These are phyloP conservation scores for Lodderomyces pseudojiufengensis DNA, from an alignment of 1,139 yeast species.

Conservation along the genomic window DNA sequence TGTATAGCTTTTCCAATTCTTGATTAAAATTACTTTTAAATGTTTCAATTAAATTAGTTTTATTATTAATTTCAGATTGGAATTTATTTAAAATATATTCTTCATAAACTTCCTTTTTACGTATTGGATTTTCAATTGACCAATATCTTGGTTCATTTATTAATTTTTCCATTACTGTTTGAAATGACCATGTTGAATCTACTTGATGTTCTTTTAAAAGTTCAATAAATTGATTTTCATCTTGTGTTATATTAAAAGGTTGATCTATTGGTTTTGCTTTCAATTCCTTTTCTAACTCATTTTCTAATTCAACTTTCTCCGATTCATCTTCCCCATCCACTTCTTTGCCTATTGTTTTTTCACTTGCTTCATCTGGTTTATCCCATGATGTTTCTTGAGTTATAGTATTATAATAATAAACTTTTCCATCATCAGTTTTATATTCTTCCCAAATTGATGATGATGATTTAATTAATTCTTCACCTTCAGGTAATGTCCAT, in stretches of 20 bases:
- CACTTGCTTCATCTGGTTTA: conserved; percentile 45
- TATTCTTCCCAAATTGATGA: conserved; percentile 56
- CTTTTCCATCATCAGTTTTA: conserved; percentile 64
- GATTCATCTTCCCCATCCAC: conserved; percentile 2
- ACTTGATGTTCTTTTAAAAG: conserved; percentile 54
- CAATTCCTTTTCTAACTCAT: conserved; percentile 14
- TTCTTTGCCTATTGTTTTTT: conserved; percentile 2
- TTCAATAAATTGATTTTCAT: conserved; percentile 40
- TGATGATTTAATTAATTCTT: not conserved
- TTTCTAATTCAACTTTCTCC: conserved; percentile 6
- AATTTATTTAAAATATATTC: conserved; percentile 54
- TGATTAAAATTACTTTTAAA: conserved; percentile 52
- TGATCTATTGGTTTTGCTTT: conserved; percentile 11
- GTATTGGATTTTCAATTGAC: conserved; percentile 58
- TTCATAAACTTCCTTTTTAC: conserved; percentile 63
- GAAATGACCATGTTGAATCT: conserved; percentile 76
- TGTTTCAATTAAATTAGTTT: conserved; percentile 49
- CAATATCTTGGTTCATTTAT: conserved; percentile 66
- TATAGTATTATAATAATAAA: conserved; percentile 65
- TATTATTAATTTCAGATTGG: conserved; percentile 52
- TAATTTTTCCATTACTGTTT: conserved; percentile 57
- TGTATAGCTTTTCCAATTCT: conserved; percentile 39
- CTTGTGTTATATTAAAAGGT: conserved; percentile 7
- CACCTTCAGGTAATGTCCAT: conserved; percentile 75
- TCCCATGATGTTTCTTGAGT: conserved; percentile 82